Evolutionary conservation across 2,329 filamentous ascomycete genomes (phyloP).

Genomic region (Lachnellula subtilissima): DNA sequence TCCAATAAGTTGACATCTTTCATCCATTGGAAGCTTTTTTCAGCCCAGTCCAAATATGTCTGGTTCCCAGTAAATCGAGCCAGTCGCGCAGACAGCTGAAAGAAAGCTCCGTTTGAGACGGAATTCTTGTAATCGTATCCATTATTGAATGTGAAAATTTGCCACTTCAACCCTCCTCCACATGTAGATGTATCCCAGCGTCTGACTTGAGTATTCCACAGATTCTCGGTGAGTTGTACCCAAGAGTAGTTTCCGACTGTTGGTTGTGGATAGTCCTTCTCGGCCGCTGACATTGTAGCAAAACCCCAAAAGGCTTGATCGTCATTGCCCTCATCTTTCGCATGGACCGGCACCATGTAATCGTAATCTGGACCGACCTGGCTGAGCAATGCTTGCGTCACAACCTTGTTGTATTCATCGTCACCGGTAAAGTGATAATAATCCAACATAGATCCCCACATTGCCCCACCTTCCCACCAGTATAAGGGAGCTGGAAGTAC

Average conservation of each 20-base stretch:
- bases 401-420: slow-evolving; percentile 56
- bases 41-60: slow-evolving; percentile 63
- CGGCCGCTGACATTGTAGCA: slow-evolving; percentile 61
- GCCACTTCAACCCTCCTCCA: slow-evolving; percentile 71
- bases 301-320: slow-evolving; percentile 73
- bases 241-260: slow-evolving; percentile 54
- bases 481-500: slow-evolving; percentile 63
- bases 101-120: slow-evolving; percentile 76
- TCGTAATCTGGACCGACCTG: slow-evolving; percentile 56
- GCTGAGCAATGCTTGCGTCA: slow-evolving; percentile 54
- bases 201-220: slow-evolving; percentile 65
- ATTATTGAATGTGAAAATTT: slow-evolving; percentile 72
- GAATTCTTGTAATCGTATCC: slow-evolving; percentile 82
- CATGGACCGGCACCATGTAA: slow-evolving; percentile 54
- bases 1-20: slow-evolving; percentile 53
- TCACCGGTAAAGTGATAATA: slow-evolving; percentile 50
- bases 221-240: slow-evolving; percentile 62
- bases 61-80: slow-evolving; percentile 64
- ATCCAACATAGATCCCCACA: slow-evolving; percentile 34
- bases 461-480: slow-evolving; percentile 46
- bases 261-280: slow-evolving; percentile 61
- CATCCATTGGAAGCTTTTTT: slow-evolving; percentile 63
- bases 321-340: slow-evolving; percentile 64
- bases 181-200: slow-evolving; percentile 69
- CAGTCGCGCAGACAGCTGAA: slow-evolving; percentile 73